phyloP scores from a whole-genome alignment of 352 stramenopile genomes.

The Peronospora tabacina region DNA sequence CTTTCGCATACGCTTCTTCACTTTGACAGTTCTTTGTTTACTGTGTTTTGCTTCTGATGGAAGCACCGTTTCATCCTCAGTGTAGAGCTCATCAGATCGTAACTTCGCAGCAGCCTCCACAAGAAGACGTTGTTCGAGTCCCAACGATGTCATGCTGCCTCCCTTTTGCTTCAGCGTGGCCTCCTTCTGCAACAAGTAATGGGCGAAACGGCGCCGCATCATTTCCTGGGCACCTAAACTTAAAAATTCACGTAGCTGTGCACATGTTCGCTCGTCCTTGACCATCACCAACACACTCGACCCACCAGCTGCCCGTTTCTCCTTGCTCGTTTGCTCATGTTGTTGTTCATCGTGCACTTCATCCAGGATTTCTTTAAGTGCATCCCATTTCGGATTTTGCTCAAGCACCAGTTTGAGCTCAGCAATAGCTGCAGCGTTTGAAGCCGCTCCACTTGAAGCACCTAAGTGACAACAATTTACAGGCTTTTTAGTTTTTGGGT shows the following conservation, averaged over 20 bases:
- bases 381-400: conserved; percentile 93
- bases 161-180: conserved; percentile 47
- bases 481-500: conserved; percentile 38
- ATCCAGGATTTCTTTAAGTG: conserved; percentile 87
- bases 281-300: conserved; percentile 76
- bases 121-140: conserved; percentile 58
- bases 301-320: conserved; percentile 29
- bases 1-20: conserved; percentile 31
- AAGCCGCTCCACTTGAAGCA: conserved; percentile 7
- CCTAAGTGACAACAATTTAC: conserved; percentile 30
- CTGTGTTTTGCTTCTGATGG: conserved; percentile 3
- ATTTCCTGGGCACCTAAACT: conserved; percentile 70
- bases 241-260: conserved; percentile 78
- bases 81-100: conserved; percentile 37
- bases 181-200: conserved; percentile 74
- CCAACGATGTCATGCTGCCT: conserved; percentile 28
- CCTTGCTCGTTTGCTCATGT: conserved; percentile 15
- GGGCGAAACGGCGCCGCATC: conserved; percentile 76
- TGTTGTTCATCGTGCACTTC: conserved; percentile 77
- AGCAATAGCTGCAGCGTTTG: conserved; percentile 16
- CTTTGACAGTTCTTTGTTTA: conserved; percentile 18
- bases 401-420: conserved; percentile 69
- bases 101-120: conserved; percentile 46
- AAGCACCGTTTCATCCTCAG: conserved; percentile 14
- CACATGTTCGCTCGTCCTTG: conserved; percentile 82